Evolutionary conservation across 805 yeast genomes (phyloP), one percentile per base, ranked within the genome.

Genomic region (Starmerella geochares): DNA sequence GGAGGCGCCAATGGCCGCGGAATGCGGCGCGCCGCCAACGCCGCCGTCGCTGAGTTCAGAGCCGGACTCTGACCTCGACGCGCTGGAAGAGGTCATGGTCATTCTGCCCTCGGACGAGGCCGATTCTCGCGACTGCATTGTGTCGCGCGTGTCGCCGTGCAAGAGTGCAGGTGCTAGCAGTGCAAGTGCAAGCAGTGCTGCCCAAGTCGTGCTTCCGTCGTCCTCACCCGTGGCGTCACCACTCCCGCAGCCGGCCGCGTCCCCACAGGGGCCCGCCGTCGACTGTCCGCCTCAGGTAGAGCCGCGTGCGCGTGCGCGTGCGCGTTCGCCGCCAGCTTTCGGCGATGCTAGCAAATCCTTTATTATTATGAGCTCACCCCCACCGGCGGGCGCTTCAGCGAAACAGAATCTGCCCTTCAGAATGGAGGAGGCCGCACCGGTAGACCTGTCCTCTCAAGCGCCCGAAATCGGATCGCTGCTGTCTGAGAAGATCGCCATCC

Each of bases 401-500:
- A 6, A 11, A 37, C n/a, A 23, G 21, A 10, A 11, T 11, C 35
- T 20, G 16, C 24, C 21, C 16, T 42, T 42, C 38, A n/a, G 52
- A 3, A 36, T 48, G 11, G 28, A 50, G 3, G 46, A 41, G 31
- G 50, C 54, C 7, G 38, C 47, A 2, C 33, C 44, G 3, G 14
- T 4, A 4, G 47, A 35, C 7, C 3, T 19, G 3, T 40, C 40
- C 11, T 41, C 41, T 19, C 51, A 51, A 5, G n/a, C 10, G 13
- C 58, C 47, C 3, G 55, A 57, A 31, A 49, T 56, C 19, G 59
- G 59, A 16, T 43, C 58, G 27, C 45, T 59, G 21, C 53, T 53
- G 27, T 28, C 55, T 8, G 62, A 60, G 40, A 58, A 58, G 32
- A 58, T 60, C 24, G 60, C 60, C 2, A 48, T 60, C 13, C 50